These are phyloP conservation scores for Ustilago sp. DNA, from an alignment of 1,284 basidiomycete species.

Conservation along the genomic window DNA sequence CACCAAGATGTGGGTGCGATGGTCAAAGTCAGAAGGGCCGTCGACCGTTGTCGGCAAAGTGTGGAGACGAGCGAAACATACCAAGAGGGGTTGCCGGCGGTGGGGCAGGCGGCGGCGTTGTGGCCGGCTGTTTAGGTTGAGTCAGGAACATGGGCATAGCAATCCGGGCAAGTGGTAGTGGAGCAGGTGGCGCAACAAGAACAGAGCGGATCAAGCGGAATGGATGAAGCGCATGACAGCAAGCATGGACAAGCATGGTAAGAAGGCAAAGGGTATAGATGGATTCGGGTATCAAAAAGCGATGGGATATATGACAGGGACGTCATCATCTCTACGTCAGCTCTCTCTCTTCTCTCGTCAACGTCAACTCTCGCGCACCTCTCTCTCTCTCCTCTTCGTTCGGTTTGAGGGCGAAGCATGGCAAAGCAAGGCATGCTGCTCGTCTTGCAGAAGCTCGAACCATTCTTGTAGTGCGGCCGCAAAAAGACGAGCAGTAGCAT, in stretches of 20 bases:
- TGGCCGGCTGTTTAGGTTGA: slow-evolving; percentile 58
- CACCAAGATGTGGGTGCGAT: neutral
- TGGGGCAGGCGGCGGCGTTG: slow-evolving; percentile 64
- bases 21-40: neutral
- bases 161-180: neutral
- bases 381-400: slow-evolving; percentile 8
- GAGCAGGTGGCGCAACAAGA: neutral
- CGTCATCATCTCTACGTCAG: slow-evolving; percentile 55
- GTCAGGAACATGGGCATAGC: neutral
- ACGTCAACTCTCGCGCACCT: slow-evolving; percentile 33
- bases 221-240: slow-evolving; percentile 2
- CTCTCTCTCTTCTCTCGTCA: slow-evolving; percentile 47
- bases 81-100: slow-evolving; percentile 64
- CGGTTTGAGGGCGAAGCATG: neutral
- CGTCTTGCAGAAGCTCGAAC: neutral
- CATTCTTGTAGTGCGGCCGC: neutral
- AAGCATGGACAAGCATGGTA: slow-evolving; percentile 16
- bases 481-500: neutral
- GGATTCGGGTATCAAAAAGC: slow-evolving; percentile 48
- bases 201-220: neutral
- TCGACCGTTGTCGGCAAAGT: neutral
- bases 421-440: neutral
- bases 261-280: slow-evolving; percentile 14
- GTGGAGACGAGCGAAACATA: slow-evolving; percentile 22
- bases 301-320: slow-evolving; percentile 48